A percentile compares a stretch with the other conserved stretches of the same genome.
Conservation (phyloP, 768 basidiomycete species). For the Boletus sp. region DNA sequence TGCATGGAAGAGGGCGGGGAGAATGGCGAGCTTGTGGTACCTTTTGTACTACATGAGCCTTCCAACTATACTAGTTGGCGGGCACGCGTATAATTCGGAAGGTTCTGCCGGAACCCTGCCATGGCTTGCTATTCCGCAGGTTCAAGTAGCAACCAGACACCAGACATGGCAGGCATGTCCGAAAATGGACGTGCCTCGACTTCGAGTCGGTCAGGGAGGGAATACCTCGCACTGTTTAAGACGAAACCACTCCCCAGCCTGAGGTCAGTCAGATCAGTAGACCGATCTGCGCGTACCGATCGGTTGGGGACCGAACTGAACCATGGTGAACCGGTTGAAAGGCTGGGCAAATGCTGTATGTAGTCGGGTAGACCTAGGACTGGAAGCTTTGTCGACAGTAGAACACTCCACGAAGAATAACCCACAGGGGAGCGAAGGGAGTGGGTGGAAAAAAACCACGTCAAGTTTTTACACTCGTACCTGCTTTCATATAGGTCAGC, state of each 20-base stretch:
- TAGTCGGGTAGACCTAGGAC: neutral
- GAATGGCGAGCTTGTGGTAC: no score
- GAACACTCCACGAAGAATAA: neutral
- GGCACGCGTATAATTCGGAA: neutral
- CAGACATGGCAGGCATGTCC: neutral
- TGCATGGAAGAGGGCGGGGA: neutral
- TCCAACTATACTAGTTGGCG: conserved; percentile 11
- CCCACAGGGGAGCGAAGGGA: neutral
- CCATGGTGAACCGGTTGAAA: neutral
- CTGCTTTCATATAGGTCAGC: neutral
- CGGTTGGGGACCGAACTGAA: neutral
- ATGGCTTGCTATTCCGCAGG: neutral
- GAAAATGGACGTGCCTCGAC: neutral
- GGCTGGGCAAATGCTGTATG: neutral
- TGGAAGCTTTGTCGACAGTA: neutral
- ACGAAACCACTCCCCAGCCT: neutral
- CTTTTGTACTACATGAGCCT: neutral
- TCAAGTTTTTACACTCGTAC: neutral
- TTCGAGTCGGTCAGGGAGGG: no score
- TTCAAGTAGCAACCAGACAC: neutral
- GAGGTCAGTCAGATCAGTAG: neutral
- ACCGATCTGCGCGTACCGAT: neutral
- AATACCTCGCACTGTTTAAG: neutral
- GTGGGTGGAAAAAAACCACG: neutral
- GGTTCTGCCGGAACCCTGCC: neutral